These are phyloP conservation scores for Globisporangium ultimum DNA, from an alignment of 352 stramenopile species.

Conservation along the genomic window DNA sequence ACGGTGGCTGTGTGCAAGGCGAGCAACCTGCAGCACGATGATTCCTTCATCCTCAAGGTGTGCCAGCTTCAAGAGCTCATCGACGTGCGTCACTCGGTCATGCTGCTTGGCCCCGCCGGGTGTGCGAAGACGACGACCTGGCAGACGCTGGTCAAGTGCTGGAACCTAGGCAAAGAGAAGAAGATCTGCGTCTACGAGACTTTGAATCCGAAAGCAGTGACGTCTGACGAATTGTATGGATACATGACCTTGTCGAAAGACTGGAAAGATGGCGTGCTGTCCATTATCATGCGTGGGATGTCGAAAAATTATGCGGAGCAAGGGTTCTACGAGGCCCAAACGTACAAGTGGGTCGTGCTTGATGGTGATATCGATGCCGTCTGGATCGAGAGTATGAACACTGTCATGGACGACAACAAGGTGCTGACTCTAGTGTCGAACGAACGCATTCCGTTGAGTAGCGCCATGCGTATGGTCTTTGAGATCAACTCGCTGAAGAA, in stretches of 20 bases:
- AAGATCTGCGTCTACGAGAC: constrained; percentile 89
- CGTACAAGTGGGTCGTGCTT: constrained; percentile 88
- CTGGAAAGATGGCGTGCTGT: constrained; percentile 88
- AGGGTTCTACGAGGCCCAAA: constrained; percentile 94
- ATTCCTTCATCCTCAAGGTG: constrained; percentile 86
- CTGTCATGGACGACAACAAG: constrained; percentile 97
- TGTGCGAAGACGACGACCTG: constrained; percentile 87
- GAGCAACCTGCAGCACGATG: constrained; percentile 83
- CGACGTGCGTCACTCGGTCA: constrained; percentile 86
- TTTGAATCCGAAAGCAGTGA: constrained; percentile 86
- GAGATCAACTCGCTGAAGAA: constrained; percentile 90
- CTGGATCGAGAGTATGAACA: constrained; percentile 95
- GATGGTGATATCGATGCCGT: constrained; percentile 88
- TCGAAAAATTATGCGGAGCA: constrained; percentile 88
- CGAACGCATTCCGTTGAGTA: constrained; percentile 79
- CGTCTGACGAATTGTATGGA: constrained; percentile 91
- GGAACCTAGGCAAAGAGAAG: constrained; percentile 87
- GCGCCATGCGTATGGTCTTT: constrained; percentile 89
- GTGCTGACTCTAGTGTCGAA: constrained; percentile 92
- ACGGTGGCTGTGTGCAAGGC: constrained; percentile 89
- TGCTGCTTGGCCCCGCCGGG: constrained; percentile 78
- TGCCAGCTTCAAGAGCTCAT: constrained; percentile 87
- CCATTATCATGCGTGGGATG: constrained; percentile 90
- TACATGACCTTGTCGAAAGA: constrained; percentile 91
- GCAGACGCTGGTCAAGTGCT: constrained; percentile 83